Base-by-base conservation (phyloP, 2,329 filamentous ascomycete species). In the Phoma sp. region DNA sequence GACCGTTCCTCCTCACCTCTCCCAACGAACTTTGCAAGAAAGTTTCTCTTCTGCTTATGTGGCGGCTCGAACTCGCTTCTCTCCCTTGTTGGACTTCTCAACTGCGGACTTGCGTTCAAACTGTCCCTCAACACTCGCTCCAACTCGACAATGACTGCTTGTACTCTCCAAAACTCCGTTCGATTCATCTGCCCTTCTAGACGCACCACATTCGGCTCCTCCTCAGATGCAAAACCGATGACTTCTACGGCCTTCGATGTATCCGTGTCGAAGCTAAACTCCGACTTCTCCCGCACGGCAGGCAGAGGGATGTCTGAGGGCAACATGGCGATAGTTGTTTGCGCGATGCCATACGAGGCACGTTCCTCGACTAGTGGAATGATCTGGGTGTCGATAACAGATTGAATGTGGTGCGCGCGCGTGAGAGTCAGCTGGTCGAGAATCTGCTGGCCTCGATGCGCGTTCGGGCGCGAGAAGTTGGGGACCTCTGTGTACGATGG, bases 161-260 rank as follows among this genome's bases (percentile, higher is more conserved):
- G 70, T 15, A 76, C 71, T 30, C 71, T 69, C 77, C 78, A 80
- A 52, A 80, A 81, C 48, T 76, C 75, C 7, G 76, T 67, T 1
- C 63, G 66, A 42, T 80, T 74, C 42, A 78, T 73, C 25, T 72
- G 64, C 5, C 76, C 77, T 17, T 71, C 62, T 1, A 81, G 65
- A 4, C 72, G 64, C 21, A 81, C 65, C 15, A 79, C 62, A 30
- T 74, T 67, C 3, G 77, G 72, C 23, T 73, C 65, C 47, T 77
- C 77, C 15, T 73, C 72, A 11, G 69, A 70, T 1, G 74, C 64
- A 43, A 79, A 77, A 1, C 77, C 75, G 3, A 78, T 62, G 0
- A 78, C 65, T 56, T 78, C 74, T 0, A 74, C 60, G 1, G 61
- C 52, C 28, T 65, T 63, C 12, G 37, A 53, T 38, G 36, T 50